Percentiles rank a stretch among this genome's conserved stretches.
Conservation (phyloP, 805 yeast species). For the Kluyveromyces siamensis region DNA sequence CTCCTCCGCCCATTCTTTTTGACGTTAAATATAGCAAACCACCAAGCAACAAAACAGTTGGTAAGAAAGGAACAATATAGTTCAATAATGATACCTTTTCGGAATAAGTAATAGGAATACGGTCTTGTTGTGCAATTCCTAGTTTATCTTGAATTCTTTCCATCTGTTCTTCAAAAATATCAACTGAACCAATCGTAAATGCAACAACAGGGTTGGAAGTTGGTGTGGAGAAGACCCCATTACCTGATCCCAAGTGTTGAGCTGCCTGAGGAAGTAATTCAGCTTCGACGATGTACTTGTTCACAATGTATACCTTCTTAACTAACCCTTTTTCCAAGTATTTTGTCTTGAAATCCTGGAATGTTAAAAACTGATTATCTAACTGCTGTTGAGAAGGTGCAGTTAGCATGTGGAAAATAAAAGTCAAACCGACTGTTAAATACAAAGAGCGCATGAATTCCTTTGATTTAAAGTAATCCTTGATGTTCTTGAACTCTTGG, state of each 20-base stretch:
- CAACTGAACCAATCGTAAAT: conserved; percentile 85
- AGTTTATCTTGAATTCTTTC: conserved; percentile 61
- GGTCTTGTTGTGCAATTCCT: conserved; percentile 55
- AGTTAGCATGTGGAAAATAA: conserved; percentile 30
- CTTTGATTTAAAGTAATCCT: conserved; percentile 34
- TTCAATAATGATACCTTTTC: conserved; percentile 60
- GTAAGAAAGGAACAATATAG: conserved; percentile 61
- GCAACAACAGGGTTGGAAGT: conserved; percentile 39
- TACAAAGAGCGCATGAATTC: conserved; percentile 34
- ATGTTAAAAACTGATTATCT: conserved; percentile 35
- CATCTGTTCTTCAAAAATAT: conserved; percentile 76
- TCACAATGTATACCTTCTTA: conserved; percentile 61
- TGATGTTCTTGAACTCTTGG: conserved; percentile 20
- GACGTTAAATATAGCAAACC: conserved; percentile 47
- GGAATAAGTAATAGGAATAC: conserved; percentile 69
- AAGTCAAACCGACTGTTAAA: conserved; percentile 31
- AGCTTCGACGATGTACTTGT: conserved; percentile 64
- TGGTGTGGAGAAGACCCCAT: conserved; percentile 9
- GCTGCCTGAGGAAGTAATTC: conserved; percentile 41
- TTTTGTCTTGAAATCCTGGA: conserved; percentile 79
- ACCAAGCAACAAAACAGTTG: conserved; percentile 73
- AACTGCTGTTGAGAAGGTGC: conserved; percentile 17
- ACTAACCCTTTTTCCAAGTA: conserved; percentile 74
- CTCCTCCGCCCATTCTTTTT: conserved; percentile 32
- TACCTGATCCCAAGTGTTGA: conserved; percentile 10